phyloP scores from a whole-genome alignment of 805 yeast genomes.

The Ogataea ganodermae region DNA sequence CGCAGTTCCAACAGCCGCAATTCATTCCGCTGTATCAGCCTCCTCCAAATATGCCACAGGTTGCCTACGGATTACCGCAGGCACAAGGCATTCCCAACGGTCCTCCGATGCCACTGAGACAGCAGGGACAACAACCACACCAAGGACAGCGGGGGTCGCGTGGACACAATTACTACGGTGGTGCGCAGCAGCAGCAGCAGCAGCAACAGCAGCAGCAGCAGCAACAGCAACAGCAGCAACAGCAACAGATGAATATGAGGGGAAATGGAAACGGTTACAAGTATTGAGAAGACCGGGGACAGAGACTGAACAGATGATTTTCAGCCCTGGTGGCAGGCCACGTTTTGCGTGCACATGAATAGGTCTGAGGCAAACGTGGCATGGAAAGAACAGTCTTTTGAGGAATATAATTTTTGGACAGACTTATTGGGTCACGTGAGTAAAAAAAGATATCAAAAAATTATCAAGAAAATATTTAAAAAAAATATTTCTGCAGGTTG shows the following conservation, averaged over 20 bases:
- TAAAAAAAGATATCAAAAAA: neutral
- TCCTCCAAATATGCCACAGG: conserved; percentile 20
- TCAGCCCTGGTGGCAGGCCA: neutral
- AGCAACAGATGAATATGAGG: conserved; percentile 14
- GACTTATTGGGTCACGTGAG: neutral
- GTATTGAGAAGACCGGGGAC: too few relatives aligned
- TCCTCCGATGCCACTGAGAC: conserved; percentile 18
- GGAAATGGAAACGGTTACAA: conserved; percentile 9
- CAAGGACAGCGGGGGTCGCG: conserved; percentile 20
- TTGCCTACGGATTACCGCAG: conserved; percentile 21
- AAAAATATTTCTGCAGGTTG: too few relatives aligned
- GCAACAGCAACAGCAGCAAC: conserved; percentile 7
- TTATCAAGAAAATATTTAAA: neutral
- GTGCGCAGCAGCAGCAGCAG: neutral
- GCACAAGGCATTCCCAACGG: conserved; percentile 12
- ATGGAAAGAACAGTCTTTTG: neutral
- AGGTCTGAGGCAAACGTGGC: neutral
- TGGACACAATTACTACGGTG: conserved; percentile 15
- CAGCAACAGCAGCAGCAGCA: too few relatives aligned
- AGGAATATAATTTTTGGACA: neutral
- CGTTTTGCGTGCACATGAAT: neutral
- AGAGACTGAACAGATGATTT: too few relatives aligned
- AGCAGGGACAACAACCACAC: conserved; percentile 17
- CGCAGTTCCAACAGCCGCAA: conserved; percentile 25
- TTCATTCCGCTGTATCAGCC: conserved; percentile 23